Evolutionary conservation across 768 basidiomycete species (phyloP).

Genomic region (Hericium rajendrae): DNA sequence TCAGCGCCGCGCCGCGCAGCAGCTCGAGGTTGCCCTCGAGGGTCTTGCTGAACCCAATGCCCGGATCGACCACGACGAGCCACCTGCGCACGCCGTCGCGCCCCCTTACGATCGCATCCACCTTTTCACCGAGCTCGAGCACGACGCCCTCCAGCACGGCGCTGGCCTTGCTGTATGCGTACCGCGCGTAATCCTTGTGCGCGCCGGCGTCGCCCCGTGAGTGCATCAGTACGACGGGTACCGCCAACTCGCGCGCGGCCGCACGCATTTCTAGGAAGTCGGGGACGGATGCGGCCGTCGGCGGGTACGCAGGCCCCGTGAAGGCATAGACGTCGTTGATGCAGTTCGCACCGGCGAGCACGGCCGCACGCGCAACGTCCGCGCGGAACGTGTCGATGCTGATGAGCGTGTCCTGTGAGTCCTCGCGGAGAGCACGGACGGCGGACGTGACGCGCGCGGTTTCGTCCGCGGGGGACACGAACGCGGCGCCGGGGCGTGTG

Average conservation of each 20-base stretch:
- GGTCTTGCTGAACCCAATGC: constrained; percentile 90
- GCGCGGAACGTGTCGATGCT: constrained; percentile 88
- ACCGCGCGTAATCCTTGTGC: constrained; percentile 55
- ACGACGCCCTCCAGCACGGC: constrained; percentile 56
- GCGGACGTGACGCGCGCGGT: constrained; percentile 61
- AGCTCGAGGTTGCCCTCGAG: constrained; percentile 64
- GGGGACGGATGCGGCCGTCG: constrained; percentile 9
- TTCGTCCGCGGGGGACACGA: constrained; percentile 64
- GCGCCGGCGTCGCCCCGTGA: constrained; percentile 74
- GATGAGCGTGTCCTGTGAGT: constrained; percentile 37
- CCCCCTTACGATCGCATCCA: constrained; percentile 54
- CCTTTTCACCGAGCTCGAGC: constrained; percentile 60
- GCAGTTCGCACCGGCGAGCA: constrained; percentile 79
- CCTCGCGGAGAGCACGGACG: constrained; percentile 45
- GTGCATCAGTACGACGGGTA: constrained; percentile 91
- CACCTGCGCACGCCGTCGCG: constrained; percentile 71
- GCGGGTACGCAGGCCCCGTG: constrained; percentile 46
- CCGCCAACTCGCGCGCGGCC: constrained; percentile 22
- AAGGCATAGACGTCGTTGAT: constrained; percentile 91
- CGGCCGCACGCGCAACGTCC: constrained; percentile 62
- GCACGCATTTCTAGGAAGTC: too few relatives aligned
- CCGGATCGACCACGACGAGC: constrained; percentile 87
- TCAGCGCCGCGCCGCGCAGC: constrained; percentile 38
- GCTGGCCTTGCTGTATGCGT: constrained; percentile 36
- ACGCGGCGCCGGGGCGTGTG: constrained; percentile 72